phyloP scores from a whole-genome alignment of 2,329 filamentous ascomycete species.

The Mycogone perniciosa region DNA sequence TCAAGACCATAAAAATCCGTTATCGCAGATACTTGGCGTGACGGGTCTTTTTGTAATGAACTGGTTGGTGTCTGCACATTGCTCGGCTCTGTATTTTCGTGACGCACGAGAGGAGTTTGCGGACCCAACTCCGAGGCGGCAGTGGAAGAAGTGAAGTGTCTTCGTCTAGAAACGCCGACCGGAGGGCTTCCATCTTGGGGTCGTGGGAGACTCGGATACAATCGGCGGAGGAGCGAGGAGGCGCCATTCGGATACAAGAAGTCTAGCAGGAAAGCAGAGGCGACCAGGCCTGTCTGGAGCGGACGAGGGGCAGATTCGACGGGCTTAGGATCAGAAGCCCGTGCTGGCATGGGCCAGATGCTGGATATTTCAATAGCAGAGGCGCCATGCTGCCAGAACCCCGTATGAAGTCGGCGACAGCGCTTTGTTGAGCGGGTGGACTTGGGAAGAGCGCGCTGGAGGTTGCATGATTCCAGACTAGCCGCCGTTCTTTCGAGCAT shows the following conservation, averaged over 20 bases:
- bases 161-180: constrained; percentile 16
- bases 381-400: constrained; percentile 51
- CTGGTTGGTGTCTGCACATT: neutral
- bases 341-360: constrained; percentile 33
- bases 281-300: constrained; percentile 28
- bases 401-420: constrained; percentile 39
- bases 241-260: constrained; percentile 48
- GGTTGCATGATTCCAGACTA: constrained; percentile 48
- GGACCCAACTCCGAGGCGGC: constrained; percentile 8
- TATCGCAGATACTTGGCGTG: neutral
- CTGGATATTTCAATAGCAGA: constrained; percentile 41
- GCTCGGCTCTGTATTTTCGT: neutral
- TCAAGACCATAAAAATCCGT: neutral
- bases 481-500: constrained; percentile 55
- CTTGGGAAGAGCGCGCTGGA: constrained; percentile 45
- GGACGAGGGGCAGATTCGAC: constrained; percentile 19
- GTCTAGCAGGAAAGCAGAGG: constrained; percentile 48
- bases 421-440: constrained; percentile 31
- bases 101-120: neutral
- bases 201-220: constrained; percentile 24
- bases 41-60: no score
- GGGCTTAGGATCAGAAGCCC: constrained; percentile 17
- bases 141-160: constrained; percentile 23
- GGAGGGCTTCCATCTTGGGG: constrained; percentile 16
- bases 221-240: constrained; percentile 35